A percentile compares a stretch with the other conserved stretches of the same genome.
These are phyloP conservation scores for Sporothrix dimorphospora DNA, from an alignment of 2,329 filamentous ascomycete species.

Conservation along the genomic window DNA sequence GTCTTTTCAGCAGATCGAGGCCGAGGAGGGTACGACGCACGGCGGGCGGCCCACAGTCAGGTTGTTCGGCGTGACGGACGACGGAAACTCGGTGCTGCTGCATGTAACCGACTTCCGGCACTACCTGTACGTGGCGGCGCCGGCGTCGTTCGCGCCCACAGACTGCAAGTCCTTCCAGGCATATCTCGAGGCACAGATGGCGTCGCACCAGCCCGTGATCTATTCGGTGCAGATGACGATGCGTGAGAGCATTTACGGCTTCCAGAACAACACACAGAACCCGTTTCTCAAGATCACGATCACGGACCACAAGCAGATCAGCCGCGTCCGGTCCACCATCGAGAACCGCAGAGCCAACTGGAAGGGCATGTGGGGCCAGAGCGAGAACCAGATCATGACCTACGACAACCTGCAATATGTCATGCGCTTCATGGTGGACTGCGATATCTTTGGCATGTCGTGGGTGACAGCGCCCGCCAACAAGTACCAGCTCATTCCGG, in stretches of 20 bases:
- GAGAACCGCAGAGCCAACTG: conserved; percentile 81
- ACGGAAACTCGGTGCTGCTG: conserved; percentile 87
- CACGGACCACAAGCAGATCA: conserved; percentile 83
- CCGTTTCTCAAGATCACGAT: conserved; percentile 94
- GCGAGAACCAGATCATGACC: conserved; percentile 74
- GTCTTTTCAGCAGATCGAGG: conserved; percentile 95
- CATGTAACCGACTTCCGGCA: conserved; percentile 96
- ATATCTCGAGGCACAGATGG: conserved; percentile 78
- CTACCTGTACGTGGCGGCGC: conserved; percentile 92
- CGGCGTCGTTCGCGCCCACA: conserved; percentile 74
- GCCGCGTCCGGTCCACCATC: conserved; percentile 72
- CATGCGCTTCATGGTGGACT: conserved; percentile 96
- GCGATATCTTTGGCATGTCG: conserved; percentile 91
- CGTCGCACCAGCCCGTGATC: conserved; percentile 69
- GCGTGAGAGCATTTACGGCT: conserved; percentile 90
- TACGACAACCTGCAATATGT: conserved; percentile 97
- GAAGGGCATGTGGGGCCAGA: conserved; percentile 80
- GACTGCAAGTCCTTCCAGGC: conserved; percentile 79
- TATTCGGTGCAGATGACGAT: conserved; percentile 80
- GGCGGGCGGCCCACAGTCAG: conserved; percentile 80
- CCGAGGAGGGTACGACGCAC: conserved; percentile 81
- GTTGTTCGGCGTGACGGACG: conserved; percentile 85
- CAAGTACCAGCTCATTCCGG: conserved; percentile 71
- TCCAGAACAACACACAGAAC: conserved; percentile 88
- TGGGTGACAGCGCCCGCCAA: conserved; percentile 86